A percentile compares a stretch with the other conserved stretches of the same genome.
Evolutionary conservation across 176 grass and related monocot species (phyloP).

Genomic region (Oryza brachyantha): DNA sequence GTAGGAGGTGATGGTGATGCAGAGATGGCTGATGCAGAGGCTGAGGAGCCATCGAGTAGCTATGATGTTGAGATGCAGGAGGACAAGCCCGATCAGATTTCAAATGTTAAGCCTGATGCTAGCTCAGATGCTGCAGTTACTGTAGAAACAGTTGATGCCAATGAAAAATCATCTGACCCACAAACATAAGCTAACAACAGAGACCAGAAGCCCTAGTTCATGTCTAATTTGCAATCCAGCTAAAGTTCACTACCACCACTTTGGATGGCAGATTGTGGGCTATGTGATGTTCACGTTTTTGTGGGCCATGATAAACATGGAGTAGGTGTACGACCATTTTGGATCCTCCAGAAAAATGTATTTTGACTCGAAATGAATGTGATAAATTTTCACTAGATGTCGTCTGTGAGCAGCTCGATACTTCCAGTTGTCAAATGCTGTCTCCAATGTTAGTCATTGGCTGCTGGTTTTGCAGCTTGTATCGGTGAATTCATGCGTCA

Average conservation of each 20-base stretch:
- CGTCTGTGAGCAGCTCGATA: neutral
- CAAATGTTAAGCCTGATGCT: conserved; percentile 2
- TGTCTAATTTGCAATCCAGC: neutral
- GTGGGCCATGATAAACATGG: neutral
- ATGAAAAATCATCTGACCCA: conserved; percentile 19
- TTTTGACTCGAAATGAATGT: neutral
- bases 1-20: conserved; percentile 55
- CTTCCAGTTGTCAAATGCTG: neutral
- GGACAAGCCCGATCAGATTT: conserved; percentile 47
- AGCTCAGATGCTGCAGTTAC: conserved; percentile 11
- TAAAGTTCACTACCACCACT: neutral
- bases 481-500: neutral
- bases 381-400: neutral
- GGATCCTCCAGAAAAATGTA: neutral
- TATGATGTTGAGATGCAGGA: conserved; percentile 64
- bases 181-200: conserved; percentile 21
- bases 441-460: neutral
- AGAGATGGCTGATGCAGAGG: conserved; percentile 85
- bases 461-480: neutral
- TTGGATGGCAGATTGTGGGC: neutral
- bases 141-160: conserved; percentile 20
- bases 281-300: neutral
- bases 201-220: conserved; percentile 4
- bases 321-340: neutral
- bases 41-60: conserved; percentile 20